Conservation (phyloP, 768 basidiomycete genomes). For the Solioccasus polychromus region DNA sequence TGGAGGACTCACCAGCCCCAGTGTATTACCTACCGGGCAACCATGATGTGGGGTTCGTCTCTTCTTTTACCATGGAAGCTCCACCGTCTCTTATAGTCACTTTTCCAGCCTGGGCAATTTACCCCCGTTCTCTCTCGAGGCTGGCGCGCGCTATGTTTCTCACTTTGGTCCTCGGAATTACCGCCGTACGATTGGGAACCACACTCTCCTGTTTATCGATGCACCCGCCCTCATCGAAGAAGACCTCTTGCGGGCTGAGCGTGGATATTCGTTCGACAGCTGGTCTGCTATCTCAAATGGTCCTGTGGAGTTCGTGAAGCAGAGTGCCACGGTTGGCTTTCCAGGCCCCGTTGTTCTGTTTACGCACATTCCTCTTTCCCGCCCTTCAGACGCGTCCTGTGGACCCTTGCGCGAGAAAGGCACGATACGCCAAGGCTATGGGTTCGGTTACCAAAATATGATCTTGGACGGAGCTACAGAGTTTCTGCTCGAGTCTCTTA, state of each 20-base stretch:
- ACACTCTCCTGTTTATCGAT: conserved; percentile 71
- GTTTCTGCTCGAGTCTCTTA: conserved; percentile 62
- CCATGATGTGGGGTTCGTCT: conserved; percentile 76
- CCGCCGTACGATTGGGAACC: conserved; percentile 61
- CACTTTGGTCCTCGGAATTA: conserved; percentile 78
- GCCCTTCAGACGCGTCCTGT: conserved; percentile 66
- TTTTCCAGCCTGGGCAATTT: conserved; percentile 28
- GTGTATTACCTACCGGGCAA: conserved; percentile 84
- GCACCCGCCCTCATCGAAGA: conserved; percentile 74
- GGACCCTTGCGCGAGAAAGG: conserved; percentile 77
- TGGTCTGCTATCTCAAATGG: conserved; percentile 52
- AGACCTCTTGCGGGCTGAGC: conserved; percentile 49
- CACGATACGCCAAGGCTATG: conserved; percentile 67
- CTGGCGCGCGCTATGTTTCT: conserved; percentile 56
- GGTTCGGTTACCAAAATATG: conserved; percentile 82
- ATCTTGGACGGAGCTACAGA: conserved; percentile 63
- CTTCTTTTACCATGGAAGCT: conserved; percentile 1
- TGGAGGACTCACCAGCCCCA: conserved; percentile 42
- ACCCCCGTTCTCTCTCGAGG: conserved; percentile 37
- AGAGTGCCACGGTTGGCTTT: conserved; percentile 29
- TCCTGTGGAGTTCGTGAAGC: conserved; percentile 52
- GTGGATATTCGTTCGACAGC: conserved; percentile 38
- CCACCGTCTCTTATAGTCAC: conserved; percentile 1
- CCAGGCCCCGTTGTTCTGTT: conserved; percentile 64
- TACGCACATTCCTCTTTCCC: conserved; percentile 85